Evolutionary conservation across 129 eudicot species (phyloP).

Genomic region (Flaveria ramosissima): DNA sequence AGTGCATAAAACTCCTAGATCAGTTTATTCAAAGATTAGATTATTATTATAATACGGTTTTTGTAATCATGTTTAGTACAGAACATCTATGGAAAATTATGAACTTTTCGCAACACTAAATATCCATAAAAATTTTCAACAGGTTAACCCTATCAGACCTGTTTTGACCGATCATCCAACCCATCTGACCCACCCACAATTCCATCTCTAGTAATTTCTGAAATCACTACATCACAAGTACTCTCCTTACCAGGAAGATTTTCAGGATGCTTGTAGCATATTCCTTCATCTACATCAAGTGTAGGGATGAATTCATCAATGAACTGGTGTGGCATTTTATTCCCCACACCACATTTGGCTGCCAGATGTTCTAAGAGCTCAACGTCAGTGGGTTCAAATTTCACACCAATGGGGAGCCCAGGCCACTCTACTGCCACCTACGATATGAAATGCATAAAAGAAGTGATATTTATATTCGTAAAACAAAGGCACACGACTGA

Average conservation of each 20-base stretch:
- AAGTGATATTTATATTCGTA: conserved; percentile 11
- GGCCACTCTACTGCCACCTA: conserved; percentile 84
- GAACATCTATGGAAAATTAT: background rate
- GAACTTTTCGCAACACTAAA: background rate
- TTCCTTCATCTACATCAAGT: conserved; percentile 65
- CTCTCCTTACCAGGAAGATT: conserved; percentile 75
- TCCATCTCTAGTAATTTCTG: background rate
- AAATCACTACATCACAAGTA: conserved; percentile 2
- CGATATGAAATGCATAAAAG: conserved; percentile 11
- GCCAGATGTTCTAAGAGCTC: conserved; percentile 84
- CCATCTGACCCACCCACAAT: background rate
- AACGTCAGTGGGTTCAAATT: conserved; percentile 83
- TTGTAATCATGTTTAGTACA: background rate
- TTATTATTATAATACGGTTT: background rate
- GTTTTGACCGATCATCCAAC: background rate
- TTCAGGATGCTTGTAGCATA: conserved; percentile 85
- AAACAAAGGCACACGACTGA: background rate
- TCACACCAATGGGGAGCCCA: conserved; percentile 85
- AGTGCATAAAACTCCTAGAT: background rate
- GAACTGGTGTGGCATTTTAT: conserved; percentile 54
- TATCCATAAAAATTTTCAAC: background rate
- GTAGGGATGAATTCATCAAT: conserved; percentile 93
- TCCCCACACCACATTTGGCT: conserved; percentile 62
- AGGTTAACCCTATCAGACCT: background rate
- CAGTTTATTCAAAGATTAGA: background rate